These are phyloP conservation scores for Petrea volubilis DNA, from an alignment of 257 asterid species.

Conservation along the genomic window DNA sequence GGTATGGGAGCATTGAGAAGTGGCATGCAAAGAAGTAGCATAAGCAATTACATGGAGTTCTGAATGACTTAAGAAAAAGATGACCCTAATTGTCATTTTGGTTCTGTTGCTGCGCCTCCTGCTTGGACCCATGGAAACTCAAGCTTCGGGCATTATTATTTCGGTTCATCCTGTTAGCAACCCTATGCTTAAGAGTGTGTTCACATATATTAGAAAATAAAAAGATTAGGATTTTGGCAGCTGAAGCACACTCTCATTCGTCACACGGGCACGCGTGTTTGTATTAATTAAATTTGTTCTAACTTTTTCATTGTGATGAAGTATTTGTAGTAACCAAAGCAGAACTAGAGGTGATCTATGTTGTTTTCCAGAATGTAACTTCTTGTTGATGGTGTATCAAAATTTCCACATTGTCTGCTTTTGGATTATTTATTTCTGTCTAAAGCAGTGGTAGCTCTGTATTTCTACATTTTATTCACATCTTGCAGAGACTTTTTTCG, in stretches of 20 bases:
- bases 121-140: no score
- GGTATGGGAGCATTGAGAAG: conserved; percentile 73
- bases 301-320: no score
- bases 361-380: background rate
- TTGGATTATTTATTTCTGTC: background rate
- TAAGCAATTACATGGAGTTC: conserved; percentile 8
- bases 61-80: background rate
- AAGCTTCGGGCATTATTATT: background rate
- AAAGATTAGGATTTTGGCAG: no score
- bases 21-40: conserved; percentile 49
- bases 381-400: background rate
- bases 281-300: no score
- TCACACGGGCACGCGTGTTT: no score
- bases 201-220: no score
- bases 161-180: background rate
- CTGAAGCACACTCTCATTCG: no score
- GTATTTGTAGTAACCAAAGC: no score
- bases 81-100: background rate
- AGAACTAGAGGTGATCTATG: background rate
- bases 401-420: background rate
- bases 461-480: no score
- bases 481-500: background rate
- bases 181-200: no score
- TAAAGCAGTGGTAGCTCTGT: background rate
- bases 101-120: background rate